Evolutionary conservation across 352 stramenopile genomes (phyloP).

Genomic region (Pythium coloratum): DNA sequence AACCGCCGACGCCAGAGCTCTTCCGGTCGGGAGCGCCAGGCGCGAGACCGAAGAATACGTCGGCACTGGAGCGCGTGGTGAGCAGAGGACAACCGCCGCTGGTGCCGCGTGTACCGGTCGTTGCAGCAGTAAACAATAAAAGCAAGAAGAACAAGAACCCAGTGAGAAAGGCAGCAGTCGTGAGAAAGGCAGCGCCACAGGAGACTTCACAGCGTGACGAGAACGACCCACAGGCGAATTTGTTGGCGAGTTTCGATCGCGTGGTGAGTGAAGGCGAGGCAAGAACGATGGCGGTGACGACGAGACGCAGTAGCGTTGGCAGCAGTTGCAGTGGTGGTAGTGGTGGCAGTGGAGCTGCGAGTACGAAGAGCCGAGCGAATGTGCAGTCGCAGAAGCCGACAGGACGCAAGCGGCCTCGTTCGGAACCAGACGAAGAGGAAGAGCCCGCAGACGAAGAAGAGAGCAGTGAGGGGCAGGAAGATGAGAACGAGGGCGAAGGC

Average conservation of each 20-base stretch:
- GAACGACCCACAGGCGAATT: not conserved
- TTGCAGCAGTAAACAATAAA: not conserved
- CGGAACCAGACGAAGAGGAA: conserved; percentile 13
- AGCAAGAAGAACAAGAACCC: conserved; percentile 6
- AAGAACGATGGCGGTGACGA: conserved; percentile 1
- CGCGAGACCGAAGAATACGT: not conserved
- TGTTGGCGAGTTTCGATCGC: conserved; percentile 20
- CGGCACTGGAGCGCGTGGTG: conserved; percentile 20
- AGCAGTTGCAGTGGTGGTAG: not conserved
- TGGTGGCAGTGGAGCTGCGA: not conserved
- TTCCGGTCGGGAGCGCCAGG: not conserved
- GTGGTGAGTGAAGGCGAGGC: conserved; percentile 18
- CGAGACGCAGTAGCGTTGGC: not conserved
- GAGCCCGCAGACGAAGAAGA: not conserved
- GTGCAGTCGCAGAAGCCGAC: not conserved
- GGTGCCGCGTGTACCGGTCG: not conserved
- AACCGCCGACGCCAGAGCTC: conserved; percentile 13
- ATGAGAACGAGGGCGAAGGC: not conserved
- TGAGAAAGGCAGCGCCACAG: not conserved
- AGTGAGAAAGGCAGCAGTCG: not conserved
- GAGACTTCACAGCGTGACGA: not conserved
- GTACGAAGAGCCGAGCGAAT: not conserved
- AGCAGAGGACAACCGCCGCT: not conserved
- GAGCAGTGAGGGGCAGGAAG: conserved; percentile 4
- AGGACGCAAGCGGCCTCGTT: conserved; percentile 12